phyloP scores from a whole-genome alignment of 2,329 filamentous ascomycete species.

The Curvularia hawaiiensis region DNA sequence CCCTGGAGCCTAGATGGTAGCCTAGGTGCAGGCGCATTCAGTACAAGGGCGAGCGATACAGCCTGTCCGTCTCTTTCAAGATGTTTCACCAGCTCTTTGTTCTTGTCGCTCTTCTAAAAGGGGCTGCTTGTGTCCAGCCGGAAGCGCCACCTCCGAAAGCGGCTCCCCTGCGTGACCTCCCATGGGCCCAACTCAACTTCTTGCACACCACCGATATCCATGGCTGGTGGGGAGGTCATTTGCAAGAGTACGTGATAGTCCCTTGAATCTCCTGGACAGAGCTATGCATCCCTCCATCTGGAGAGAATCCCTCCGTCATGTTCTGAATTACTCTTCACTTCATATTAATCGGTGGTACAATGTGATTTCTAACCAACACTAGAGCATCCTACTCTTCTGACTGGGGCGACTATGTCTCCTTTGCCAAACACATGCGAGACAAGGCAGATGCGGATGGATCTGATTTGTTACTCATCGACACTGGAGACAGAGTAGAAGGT shows the following conservation, averaged over 20 bases:
- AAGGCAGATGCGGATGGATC: constrained; percentile 77
- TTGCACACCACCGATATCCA: constrained; percentile 92
- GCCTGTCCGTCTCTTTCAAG: constrained; percentile 7
- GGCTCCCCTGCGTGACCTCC: constrained; percentile 80
- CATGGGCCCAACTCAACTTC: constrained; percentile 93
- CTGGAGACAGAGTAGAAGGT: constrained; percentile 71
- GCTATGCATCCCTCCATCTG: not conserved
- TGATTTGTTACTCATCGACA: constrained; percentile 93
- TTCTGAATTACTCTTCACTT: not conserved
- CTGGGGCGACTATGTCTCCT: constrained; percentile 98
- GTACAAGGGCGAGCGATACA: constrained; percentile 1
- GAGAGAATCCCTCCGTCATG: not conserved
- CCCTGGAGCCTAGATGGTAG: constrained; percentile 26
- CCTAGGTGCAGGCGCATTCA: constrained; percentile 11
- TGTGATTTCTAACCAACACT: constrained; percentile 12
- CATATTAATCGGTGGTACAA: not conserved
- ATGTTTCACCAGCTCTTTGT: constrained; percentile 27
- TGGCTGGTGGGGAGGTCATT: constrained; percentile 92
- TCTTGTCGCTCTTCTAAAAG: constrained; percentile 39
- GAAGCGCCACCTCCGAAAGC: constrained; percentile 76
- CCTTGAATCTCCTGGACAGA: not conserved
- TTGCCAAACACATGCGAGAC: constrained; percentile 79
- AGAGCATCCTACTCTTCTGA: constrained; percentile 92
- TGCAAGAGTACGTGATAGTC: constrained; percentile 73
- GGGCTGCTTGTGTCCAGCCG: constrained; percentile 69